Evolutionary conservation across 805 yeast species (phyloP).

Genomic region (Yueomyces sp.): DNA sequence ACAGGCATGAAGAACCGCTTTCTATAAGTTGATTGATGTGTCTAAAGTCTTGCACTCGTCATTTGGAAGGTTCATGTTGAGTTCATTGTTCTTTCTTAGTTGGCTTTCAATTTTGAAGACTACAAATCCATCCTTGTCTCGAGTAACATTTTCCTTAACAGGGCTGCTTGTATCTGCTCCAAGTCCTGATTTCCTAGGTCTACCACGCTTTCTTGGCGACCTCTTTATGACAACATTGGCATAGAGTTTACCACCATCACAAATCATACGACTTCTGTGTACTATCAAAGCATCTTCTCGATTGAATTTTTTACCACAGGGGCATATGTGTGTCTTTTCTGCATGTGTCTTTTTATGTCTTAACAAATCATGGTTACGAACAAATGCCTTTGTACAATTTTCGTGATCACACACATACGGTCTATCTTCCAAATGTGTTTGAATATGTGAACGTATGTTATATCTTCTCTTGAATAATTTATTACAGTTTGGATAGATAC

Average conservation of each 20-base stretch:
- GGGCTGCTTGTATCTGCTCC: conserved; percentile 11
- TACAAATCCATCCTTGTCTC: conserved; percentile 12
- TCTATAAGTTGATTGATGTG: no score
- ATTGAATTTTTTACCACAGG: conserved; percentile 86
- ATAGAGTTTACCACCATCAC: conserved; percentile 48
- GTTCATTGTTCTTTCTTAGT: conserved; percentile 3
- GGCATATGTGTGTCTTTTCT: conserved; percentile 58
- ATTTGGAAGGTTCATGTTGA: no score
- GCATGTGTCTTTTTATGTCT: conserved; percentile 83
- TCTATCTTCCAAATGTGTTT: conserved; percentile 88
- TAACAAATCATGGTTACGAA: conserved; percentile 86
- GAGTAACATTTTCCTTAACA: conserved; percentile 12
- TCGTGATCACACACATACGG: conserved; percentile 64
- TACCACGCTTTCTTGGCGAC: conserved; percentile 18
- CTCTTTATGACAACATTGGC: conserved; percentile 16
- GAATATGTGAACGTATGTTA: conserved; percentile 89
- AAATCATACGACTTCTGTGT: conserved; percentile 67
- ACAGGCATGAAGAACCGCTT: no score
- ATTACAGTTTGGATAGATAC: conserved; percentile 67
- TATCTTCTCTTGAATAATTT: conserved; percentile 79
- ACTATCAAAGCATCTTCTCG: conserved; percentile 77
- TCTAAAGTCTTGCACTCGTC: no score
- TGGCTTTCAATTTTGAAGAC: conserved; percentile 18
- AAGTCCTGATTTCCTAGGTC: conserved; percentile 9
- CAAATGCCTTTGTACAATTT: conserved; percentile 74